Conservation (phyloP, 306 rosid species). For the Adenanthera pavonina region DNA sequence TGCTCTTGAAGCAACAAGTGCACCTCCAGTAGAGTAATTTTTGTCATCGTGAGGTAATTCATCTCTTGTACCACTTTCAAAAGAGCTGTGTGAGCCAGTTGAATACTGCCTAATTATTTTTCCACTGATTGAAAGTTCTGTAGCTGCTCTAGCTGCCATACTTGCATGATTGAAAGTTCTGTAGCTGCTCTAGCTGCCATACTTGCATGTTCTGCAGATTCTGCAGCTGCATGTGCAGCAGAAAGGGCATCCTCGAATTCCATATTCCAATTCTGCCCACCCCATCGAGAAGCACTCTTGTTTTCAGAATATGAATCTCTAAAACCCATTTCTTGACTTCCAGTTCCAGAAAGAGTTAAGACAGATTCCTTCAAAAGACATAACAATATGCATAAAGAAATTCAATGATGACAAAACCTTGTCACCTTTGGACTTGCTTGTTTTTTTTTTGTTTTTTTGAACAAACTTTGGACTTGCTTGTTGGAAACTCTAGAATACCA, state of each 20-base stretch:
- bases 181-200: not conserved
- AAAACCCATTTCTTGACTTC: constrained; percentile 43
- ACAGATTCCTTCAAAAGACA: constrained; percentile 32
- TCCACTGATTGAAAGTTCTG: not conserved
- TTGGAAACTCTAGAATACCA: no score
- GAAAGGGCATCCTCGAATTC: constrained; percentile 90
- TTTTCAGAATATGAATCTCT: constrained; percentile 55
- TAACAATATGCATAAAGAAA: not conserved
- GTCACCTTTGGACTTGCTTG: no score
- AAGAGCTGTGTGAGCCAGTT: constrained; percentile 49
- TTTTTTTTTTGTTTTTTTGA: not conserved
- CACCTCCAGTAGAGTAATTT: constrained; percentile 35
- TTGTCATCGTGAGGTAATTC: constrained; percentile 47
- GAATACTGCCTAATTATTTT: not conserved
- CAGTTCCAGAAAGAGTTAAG: constrained; percentile 43
- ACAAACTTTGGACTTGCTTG: not conserved
- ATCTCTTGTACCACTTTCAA: constrained; percentile 38
- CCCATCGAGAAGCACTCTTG: constrained; percentile 39
- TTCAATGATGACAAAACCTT: not conserved
- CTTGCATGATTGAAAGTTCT: constrained; percentile 54
- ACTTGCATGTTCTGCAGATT: constrained; percentile 87
- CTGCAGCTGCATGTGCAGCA: constrained; percentile 97
- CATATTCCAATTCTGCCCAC: constrained; percentile 69
- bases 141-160: not conserved
- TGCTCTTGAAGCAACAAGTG: not conserved